phyloP scores from a whole-genome alignment of 2,329 filamentous ascomycete species.

The Penicillium sp. region DNA sequence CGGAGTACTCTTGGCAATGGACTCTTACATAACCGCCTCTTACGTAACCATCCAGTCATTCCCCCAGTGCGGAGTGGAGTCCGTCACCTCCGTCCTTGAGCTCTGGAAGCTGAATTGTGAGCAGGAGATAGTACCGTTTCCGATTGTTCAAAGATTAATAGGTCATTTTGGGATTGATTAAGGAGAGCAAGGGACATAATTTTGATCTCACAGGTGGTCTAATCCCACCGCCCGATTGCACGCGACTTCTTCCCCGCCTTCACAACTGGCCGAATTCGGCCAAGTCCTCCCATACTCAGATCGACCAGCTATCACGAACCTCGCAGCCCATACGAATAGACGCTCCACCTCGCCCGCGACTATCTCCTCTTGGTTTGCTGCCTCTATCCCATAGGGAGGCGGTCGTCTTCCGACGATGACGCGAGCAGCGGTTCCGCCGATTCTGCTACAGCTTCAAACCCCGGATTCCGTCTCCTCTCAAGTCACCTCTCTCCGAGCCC shows the following conservation, averaged over 20 bases:
- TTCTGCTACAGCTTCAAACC: slow-evolving; percentile 59
- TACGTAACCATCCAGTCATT: slow-evolving; percentile 3
- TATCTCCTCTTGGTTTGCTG: background rate
- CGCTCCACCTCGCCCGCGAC: background rate
- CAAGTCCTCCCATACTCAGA: background rate
- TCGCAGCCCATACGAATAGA: background rate
- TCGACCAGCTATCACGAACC: background rate
- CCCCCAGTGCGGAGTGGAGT: slow-evolving; percentile 3
- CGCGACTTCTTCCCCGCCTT: slow-evolving; percentile 1
- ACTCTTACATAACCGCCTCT: background rate
- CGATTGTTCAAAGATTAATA: background rate
- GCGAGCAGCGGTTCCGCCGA: slow-evolving; percentile 52
- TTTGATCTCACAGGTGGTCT: background rate
- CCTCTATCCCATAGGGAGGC: slow-evolving; percentile 27
- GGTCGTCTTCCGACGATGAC: slow-evolving; percentile 51
- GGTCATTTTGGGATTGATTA: background rate
- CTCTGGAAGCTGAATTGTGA: background rate
- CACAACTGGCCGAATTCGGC: slow-evolving; percentile 2
- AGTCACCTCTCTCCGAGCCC: slow-evolving; percentile 61
- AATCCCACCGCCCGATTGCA: background rate
- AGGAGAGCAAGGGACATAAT: background rate
- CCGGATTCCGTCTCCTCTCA: slow-evolving; percentile 46
- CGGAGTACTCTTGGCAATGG: background rate
- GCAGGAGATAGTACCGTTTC: background rate
- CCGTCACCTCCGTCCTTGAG: slow-evolving; percentile 1